These are phyloP conservation scores for Plantago lanceolata DNA, from an alignment of 305 asterid species.

Conservation along the genomic window DNA sequence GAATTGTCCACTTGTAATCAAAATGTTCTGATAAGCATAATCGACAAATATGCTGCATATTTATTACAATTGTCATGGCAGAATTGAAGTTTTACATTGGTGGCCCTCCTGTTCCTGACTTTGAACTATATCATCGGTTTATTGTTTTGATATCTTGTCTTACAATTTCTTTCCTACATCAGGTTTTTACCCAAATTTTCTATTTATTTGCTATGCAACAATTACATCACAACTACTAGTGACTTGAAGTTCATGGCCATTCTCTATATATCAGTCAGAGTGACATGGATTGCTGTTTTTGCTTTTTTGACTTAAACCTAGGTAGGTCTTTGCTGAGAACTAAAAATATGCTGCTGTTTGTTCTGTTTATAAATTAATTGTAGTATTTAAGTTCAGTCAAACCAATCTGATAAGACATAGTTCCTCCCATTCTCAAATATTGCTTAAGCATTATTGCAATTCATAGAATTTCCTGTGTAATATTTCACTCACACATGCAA, in stretches of 20 bases:
- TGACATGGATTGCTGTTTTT: background rate
- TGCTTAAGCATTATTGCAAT: background rate
- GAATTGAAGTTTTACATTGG: conserved; percentile 4
- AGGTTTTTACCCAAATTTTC: background rate
- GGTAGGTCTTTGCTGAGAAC: background rate
- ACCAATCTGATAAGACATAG: background rate
- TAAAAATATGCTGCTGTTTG: background rate
- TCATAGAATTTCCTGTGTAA: background rate
- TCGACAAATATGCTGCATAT: background rate
- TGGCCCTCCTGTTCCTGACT: background rate
- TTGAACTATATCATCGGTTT: background rate
- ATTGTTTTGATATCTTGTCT: background rate
- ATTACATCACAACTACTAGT: background rate
- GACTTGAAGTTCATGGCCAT: background rate
- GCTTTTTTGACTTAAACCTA: background rate
- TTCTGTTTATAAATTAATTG: background rate
- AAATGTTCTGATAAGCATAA: background rate
- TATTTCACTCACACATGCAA: background rate
- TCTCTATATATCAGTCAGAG: background rate
- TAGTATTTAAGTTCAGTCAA: background rate
- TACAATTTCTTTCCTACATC: background rate
- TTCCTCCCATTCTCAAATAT: background rate
- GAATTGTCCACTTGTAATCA: conserved; percentile 6
- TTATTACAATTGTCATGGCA: background rate
- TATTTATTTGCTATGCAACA: background rate